Evolutionary conservation across 2,329 filamentous ascomycete species (phyloP).

Genomic region (Talaromyces sp.): DNA sequence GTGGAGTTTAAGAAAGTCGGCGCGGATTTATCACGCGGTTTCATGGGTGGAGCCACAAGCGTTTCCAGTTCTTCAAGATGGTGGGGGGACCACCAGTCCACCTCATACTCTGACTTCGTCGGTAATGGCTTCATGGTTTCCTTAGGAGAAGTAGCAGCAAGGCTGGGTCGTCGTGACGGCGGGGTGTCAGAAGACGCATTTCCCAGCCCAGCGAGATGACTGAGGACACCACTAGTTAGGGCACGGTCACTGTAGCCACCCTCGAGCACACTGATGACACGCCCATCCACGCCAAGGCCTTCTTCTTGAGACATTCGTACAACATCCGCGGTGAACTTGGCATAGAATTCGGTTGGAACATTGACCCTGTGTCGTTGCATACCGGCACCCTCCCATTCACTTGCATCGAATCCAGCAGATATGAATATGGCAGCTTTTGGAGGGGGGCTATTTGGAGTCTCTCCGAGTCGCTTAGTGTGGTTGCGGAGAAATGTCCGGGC

Average conservation of each 20-base stretch:
- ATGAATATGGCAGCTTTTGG: slow-evolving; percentile 90
- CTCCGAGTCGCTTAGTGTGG: slow-evolving; percentile 68
- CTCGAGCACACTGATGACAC: slow-evolving; percentile 90
- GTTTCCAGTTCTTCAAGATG: slow-evolving; percentile 72
- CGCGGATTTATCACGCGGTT: slow-evolving; percentile 57
- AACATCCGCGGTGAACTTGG: slow-evolving; percentile 83
- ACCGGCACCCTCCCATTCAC: slow-evolving; percentile 85
- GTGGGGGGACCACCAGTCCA: slow-evolving; percentile 69
- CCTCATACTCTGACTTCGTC: slow-evolving; percentile 57
- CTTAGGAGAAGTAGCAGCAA: neutral
- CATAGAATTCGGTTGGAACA: slow-evolving; percentile 96
- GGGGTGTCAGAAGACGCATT: slow-evolving; percentile 51
- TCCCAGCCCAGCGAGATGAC: slow-evolving; percentile 79
- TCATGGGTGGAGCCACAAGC: slow-evolving; percentile 56
- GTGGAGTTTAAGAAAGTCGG: slow-evolving; percentile 87
- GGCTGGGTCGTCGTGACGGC: neutral
- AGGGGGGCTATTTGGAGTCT: slow-evolving; percentile 58
- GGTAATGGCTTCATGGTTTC: slow-evolving; percentile 14
- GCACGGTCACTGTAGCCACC: slow-evolving; percentile 95
- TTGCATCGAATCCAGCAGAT: slow-evolving; percentile 95
- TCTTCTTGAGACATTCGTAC: slow-evolving; percentile 80
- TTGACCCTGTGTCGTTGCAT: slow-evolving; percentile 98
- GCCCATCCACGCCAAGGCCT: slow-evolving; percentile 74
- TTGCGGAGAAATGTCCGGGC: slow-evolving; percentile 73
- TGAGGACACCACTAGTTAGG: slow-evolving; percentile 82